Evolutionary conservation across 179 eudicot species (phyloP), one percentile per base, ranked within the genome.

Genomic region (Actinidia arguta): DNA sequence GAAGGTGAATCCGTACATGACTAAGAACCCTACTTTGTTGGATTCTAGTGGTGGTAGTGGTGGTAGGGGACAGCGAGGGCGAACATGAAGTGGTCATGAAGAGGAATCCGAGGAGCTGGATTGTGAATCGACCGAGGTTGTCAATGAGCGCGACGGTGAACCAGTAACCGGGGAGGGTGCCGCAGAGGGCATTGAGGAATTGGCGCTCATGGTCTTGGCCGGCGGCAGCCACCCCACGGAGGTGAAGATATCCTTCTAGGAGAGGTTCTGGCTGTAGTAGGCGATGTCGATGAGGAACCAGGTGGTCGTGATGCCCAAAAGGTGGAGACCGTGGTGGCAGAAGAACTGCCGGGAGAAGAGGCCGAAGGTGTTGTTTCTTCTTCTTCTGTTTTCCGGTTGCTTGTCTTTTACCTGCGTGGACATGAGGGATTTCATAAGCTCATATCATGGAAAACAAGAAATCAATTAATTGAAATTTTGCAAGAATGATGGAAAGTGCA

Each of bases 111-210:
- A 81, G 46, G 64, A 89, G 36, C 22, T 89, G 91, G 55, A 89
- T 87, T 25, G 74, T 16, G 51, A 76, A 84, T 1, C 91, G 58
- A 83, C 91, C 7, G 3, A 89, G 83, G 13, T 79, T 56, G 67
- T 87, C 90, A 0, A 89, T 89, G 31, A 89, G 78, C 9, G 75
- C 78, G 0, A 89, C 91, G 0, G 88, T 89, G 31, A 89, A 87
- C 88, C 90, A 89, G 54, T 87, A 89, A 0, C 90, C 90, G 0
- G 90, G 91, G 1, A 89, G 88, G 0, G 91, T 89, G 13, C 91
- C 83, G 69, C 84, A 89, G 0, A 89, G 82, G 66, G 79, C 79
- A 13, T 39, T 42, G 5, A 76, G 12, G 36, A 54, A 6, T 42
- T 76, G 79, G 79, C 79, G n/a, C 13, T 76, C 78, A 58, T 58